Evolutionary conservation across 1,284 basidiomycete genomes (phyloP).

Genomic region (Irpex rosettiformis): DNA sequence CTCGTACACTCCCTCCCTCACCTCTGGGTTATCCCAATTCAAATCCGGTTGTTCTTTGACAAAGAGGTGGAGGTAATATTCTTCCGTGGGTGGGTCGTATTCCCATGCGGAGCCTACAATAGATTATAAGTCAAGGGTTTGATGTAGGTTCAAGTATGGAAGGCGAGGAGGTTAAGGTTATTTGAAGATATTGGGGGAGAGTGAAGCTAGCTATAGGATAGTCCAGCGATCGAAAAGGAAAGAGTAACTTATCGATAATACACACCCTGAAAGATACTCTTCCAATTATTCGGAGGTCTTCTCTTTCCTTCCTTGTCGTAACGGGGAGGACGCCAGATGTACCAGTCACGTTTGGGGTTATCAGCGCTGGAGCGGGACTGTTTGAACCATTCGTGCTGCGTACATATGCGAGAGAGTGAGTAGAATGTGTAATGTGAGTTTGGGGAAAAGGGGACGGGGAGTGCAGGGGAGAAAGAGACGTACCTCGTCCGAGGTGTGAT

Average conservation of each 20-base stretch:
- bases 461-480: neutral
- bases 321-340: constrained; percentile 69
- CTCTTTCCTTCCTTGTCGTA: constrained; percentile 49
- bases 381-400: constrained; percentile 73
- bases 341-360: constrained; percentile 67
- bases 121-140: neutral
- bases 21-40: constrained; percentile 72
- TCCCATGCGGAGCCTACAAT: constrained; percentile 67
- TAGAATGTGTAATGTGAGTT: too few relatives aligned
- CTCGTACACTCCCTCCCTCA: constrained; percentile 60
- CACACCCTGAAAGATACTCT: constrained; percentile 61
- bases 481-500: constrained; percentile 74
- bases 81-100: constrained; percentile 62
- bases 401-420: neutral
- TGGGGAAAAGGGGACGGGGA: neutral
- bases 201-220: too few relatives aligned
- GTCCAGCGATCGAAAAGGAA: neutral
- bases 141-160: neutral
- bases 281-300: constrained; percentile 76
- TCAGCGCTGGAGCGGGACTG: constrained; percentile 58
- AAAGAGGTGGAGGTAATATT: constrained; percentile 77
- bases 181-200: too few relatives aligned
- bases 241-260: neutral
- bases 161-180: too few relatives aligned
- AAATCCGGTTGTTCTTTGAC: constrained; percentile 72